phyloP scores from a whole-genome alignment of 805 yeast species.

The Vanderwaltozyma polyspora region DNA sequence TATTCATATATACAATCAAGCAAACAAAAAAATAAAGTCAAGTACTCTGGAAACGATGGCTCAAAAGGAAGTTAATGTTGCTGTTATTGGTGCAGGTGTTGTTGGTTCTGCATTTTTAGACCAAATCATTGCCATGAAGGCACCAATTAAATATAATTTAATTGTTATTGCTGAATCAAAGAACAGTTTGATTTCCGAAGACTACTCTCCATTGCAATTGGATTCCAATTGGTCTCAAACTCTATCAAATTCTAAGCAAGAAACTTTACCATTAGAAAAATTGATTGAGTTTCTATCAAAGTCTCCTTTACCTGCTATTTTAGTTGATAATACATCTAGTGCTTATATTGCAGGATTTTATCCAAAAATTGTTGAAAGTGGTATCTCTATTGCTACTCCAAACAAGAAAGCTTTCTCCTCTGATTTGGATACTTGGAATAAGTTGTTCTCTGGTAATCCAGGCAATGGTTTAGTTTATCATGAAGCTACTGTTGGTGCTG shows the following conservation, averaged over 20 bases:
- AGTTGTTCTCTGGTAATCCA: slow-evolving; percentile 50
- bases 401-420: slow-evolving; percentile 95
- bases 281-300: slow-evolving; percentile 51
- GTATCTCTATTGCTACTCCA: slow-evolving; percentile 94
- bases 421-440: slow-evolving; percentile 62
- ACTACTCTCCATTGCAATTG: slow-evolving; percentile 57
- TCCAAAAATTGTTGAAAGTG: slow-evolving; percentile 59
- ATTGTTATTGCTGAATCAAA: slow-evolving; percentile 68
- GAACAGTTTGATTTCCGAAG: slow-evolving; percentile 55
- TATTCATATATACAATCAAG: too few relatives aligned
- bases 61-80: slow-evolving; percentile 47
- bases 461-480: slow-evolving; percentile 73
- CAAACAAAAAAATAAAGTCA: too few relatives aligned
- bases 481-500: slow-evolving; percentile 98
- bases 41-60: too few relatives aligned
- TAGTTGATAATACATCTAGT: slow-evolving; percentile 91
- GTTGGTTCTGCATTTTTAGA: slow-evolving; percentile 86
- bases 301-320: slow-evolving; percentile 64
- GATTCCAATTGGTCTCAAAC: slow-evolving; percentile 44
- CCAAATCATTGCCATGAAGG: slow-evolving; percentile 57
- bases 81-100: slow-evolving; percentile 81
- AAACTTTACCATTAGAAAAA: slow-evolving; percentile 42
- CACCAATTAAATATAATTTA: slow-evolving; percentile 62
- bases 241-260: slow-evolving; percentile 34
- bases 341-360: slow-evolving; percentile 65